Evolutionary conservation across 192 early-diverging fungal genomes (phyloP), one percentile per base, ranked within the genome.

Genomic region (Phlyctochytrium arcticum): DNA sequence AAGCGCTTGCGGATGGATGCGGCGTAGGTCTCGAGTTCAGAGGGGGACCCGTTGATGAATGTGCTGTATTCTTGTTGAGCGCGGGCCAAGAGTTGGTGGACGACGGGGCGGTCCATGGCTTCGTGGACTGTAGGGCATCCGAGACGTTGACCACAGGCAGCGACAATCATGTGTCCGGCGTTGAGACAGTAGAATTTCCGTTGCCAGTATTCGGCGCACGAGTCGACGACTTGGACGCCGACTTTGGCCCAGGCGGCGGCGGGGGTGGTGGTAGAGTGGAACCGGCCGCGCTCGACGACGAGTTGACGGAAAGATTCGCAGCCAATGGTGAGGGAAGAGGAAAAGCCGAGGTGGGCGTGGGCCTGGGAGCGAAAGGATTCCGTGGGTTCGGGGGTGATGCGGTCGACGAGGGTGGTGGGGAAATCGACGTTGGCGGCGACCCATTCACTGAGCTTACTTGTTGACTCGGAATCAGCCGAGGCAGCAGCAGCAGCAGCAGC

Each of bases 161-260:
- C 58, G 19, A 47, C 39, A 1, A 60, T 30, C 39, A 60, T 17
- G 29, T 60, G 58, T 10, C 39, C 36, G 31, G 58, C 58, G 23
- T 60, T 60, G 44, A 60, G 58, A 12, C 24, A 36, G 42, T 60
- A 60, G 42, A 60, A 60, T 30, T 60, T 60, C 8, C 42, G 58
- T 30, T 60, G 58, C 58, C 58, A 60, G 42, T 60, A 36, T 23
- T 60, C 50, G 50, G 39, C 37, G 29, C 21, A 19, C 21, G 36
- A 48, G 31, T 44, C 39, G 6, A 60, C 58, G 19, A 60, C 21
- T 33, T 60, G 36, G 23, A 60, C 36, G 24, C 58, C 58, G 29
- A 60, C 58, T 0, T 46, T 47, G 10, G 47, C 58, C 58, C 36
- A 47, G 0, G 23, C 4, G 19, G 50, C 19, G 15, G 21, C 15